A percentile compares a stretch with the other conserved stretches of the same genome.
Evolutionary conservation across 2,329 filamentous ascomycete genomes (phyloP).

Genomic region (Fusarium avenaceum): DNA sequence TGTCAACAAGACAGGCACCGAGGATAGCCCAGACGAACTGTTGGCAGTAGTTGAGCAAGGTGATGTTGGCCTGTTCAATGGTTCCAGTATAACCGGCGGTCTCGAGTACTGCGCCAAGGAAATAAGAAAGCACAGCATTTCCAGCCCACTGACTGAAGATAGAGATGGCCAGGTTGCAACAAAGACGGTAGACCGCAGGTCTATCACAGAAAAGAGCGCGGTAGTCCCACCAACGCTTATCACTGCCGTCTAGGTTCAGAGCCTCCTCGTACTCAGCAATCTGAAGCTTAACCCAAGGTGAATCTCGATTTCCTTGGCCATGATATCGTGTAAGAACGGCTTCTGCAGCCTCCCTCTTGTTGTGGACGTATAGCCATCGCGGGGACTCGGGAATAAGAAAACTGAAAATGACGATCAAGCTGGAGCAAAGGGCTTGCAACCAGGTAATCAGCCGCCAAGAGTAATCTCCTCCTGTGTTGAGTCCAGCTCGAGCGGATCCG

Average conservation of each 20-base stretch:
- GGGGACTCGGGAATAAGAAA: neutral
- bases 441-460: neutral
- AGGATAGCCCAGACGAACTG: neutral
- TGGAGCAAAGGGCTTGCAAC: neutral
- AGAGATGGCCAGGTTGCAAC: neutral
- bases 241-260: neutral
- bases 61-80: neutral
- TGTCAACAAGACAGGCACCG: neutral
- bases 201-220: neutral
- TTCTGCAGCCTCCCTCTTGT: neutral
- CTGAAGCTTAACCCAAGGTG: neutral
- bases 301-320: neutral
- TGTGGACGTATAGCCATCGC: conserved; percentile 2
- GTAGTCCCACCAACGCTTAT: conserved; percentile 8
- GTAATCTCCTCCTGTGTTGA: neutral
- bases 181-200: neutral
- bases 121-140: neutral
- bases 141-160: neutral
- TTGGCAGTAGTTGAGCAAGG: neutral
- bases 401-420: neutral
- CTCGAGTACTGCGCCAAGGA: neutral
- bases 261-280: neutral
- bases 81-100: neutral
- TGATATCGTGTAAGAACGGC: neutral
- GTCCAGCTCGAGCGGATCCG: neutral